These are phyloP conservation scores for Tarenaya hassleriana DNA, from an alignment of 345 rosid genomes.

Conservation along the genomic window DNA sequence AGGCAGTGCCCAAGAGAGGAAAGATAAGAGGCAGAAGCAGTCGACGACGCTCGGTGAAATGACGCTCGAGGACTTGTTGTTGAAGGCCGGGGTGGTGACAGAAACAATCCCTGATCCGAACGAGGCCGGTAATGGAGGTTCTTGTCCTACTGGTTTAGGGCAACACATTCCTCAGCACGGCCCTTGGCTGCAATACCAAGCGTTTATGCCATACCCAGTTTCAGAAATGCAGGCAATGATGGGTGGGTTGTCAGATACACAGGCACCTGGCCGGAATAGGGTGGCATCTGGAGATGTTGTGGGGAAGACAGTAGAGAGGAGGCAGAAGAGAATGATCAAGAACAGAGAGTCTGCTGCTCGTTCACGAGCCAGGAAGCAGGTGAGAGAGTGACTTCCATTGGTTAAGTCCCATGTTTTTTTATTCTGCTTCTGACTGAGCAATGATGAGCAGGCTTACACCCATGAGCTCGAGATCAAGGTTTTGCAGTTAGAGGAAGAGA, in stretches of 20 bases:
- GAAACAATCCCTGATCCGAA: constrained; percentile 46
- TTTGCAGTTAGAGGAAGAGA: constrained; percentile 86
- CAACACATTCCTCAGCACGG: constrained; percentile 55
- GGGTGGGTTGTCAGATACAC: constrained; percentile 79
- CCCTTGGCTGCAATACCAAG: constrained; percentile 81
- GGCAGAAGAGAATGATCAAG: constrained; percentile 97
- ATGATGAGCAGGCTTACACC: constrained; percentile 75
- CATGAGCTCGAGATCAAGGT: constrained; percentile 92
- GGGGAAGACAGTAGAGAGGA: constrained; percentile 84
- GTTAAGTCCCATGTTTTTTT: not conserved
- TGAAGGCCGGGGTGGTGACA: constrained; percentile 88
- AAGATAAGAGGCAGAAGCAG: constrained; percentile 70
- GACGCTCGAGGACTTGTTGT: constrained; percentile 96
- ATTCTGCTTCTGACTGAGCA: not conserved
- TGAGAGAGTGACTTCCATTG: constrained; percentile 10
- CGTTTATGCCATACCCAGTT: constrained; percentile 65
- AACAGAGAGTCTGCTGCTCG: constrained; percentile 99
- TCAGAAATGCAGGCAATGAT: constrained; percentile 62
- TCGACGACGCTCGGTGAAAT: constrained; percentile 86
- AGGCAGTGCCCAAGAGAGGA: constrained; percentile 42
- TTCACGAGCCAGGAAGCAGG: constrained; percentile 97
- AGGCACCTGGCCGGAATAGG: constrained; percentile 75
- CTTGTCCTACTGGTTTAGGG: too few species aligned
- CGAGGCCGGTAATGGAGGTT: constrained; percentile 29
- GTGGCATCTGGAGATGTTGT: constrained; percentile 48